Evolutionary conservation across 495 filamentous ascomycete species (phyloP).

Genomic region (Amniculicola lignicola): DNA sequence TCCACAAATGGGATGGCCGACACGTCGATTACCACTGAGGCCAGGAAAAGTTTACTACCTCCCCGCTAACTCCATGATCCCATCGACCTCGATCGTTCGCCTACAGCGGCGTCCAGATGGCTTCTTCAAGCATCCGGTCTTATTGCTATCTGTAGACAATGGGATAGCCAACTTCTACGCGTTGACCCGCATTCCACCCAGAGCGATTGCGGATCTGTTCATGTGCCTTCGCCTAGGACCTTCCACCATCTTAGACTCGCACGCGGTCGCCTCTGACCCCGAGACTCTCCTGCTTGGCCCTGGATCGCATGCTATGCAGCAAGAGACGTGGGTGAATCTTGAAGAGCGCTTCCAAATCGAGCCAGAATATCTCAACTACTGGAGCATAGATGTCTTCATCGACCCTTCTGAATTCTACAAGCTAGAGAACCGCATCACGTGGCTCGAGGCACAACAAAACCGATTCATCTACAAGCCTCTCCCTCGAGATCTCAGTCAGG

Average conservation of each 20-base stretch:
- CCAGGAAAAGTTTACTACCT: slow-evolving; percentile 13
- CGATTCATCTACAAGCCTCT: slow-evolving; percentile 22
- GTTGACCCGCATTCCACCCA: slow-evolving; percentile 4
- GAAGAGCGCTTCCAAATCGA: slow-evolving; percentile 14
- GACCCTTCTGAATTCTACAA: neutral
- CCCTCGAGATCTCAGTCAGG: neutral
- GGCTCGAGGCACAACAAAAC: slow-evolving; percentile 13
- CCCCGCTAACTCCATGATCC: neutral
- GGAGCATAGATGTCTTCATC: slow-evolving; percentile 6
- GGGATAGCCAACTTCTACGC: slow-evolving; percentile 10
- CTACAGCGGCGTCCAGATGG: slow-evolving; percentile 8
- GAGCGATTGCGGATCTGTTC: slow-evolving; percentile 2
- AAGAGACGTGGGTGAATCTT: slow-evolving; percentile 16
- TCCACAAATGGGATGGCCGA: no score
- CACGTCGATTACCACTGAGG: no score
- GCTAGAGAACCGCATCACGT: neutral
- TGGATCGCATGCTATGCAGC: neutral
- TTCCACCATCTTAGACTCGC: no score
- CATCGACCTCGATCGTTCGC: slow-evolving; percentile 7
- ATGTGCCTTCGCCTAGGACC: slow-evolving; percentile 13
- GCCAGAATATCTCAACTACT: neutral
- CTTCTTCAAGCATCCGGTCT: slow-evolving; percentile 11
- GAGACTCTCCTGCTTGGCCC: neutral
- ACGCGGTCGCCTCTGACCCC: no score
- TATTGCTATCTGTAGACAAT: neutral